These are phyloP conservation scores for Phytopythium vexans DNA, from an alignment of 352 stramenopile genomes.

Conservation along the genomic window DNA sequence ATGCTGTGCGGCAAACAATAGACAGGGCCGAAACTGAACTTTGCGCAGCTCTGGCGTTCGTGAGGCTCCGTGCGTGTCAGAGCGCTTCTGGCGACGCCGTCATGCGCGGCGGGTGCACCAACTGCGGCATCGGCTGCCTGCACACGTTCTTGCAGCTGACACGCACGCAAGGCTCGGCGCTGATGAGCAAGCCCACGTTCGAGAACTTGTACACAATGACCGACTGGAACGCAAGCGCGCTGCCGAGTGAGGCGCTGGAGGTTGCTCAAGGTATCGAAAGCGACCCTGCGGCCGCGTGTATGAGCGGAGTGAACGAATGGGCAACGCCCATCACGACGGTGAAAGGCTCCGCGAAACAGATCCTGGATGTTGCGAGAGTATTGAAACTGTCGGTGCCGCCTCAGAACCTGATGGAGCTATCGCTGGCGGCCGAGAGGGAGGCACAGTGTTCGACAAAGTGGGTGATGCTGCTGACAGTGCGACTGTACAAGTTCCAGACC, in stretches of 20 bases:
- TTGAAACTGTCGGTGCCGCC: slow-evolving; percentile 7
- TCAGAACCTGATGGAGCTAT: slow-evolving; percentile 12
- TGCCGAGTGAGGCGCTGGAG: neutral
- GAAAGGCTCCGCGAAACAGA: neutral
- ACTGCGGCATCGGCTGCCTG: slow-evolving; percentile 13
- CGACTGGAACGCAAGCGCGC: slow-evolving; percentile 7
- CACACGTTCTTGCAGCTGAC: slow-evolving; percentile 17
- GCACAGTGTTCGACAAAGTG: slow-evolving; percentile 14
- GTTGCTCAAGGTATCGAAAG: neutral
- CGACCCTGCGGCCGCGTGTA: neutral
- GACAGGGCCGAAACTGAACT: no score
- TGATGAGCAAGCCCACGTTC: slow-evolving; percentile 24
- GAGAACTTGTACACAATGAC: slow-evolving; percentile 16
- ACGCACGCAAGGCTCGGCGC: slow-evolving; percentile 11
- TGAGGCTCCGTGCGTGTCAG: no score
- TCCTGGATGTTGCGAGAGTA: neutral
- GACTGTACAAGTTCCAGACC: slow-evolving; percentile 3
- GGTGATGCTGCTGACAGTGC: slow-evolving; percentile 14
- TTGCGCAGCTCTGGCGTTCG: no score
- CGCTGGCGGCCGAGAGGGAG: slow-evolving; percentile 9
- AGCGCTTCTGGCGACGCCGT: no score
- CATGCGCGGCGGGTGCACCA: slow-evolving; percentile 21
- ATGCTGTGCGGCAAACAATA: no score
- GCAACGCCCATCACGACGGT: neutral
- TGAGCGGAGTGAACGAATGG: neutral